Conservation (phyloP, 2,329 filamentous ascomycete genomes). For the Fusarium brachygibbosum region DNA sequence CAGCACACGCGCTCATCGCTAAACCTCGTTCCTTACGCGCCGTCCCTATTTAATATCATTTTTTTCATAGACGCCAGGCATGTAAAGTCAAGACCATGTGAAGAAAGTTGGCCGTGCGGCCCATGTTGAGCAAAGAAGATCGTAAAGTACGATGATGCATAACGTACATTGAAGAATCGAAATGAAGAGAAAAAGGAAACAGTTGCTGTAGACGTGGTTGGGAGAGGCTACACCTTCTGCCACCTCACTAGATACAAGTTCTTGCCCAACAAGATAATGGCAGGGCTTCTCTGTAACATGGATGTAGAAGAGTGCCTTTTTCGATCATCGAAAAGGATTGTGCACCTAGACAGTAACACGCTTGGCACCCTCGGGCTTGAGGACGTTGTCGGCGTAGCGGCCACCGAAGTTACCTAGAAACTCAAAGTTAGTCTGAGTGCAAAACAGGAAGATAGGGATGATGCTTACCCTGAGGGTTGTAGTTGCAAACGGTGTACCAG, state of each 20-base stretch:
- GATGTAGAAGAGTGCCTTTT: conserved; percentile 27
- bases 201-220: conserved; percentile 36
- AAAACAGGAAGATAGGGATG: not conserved
- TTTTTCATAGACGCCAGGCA: conserved; percentile 48
- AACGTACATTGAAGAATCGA: conserved; percentile 56
- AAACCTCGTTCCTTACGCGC: conserved; percentile 41
- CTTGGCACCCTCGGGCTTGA: conserved; percentile 53
- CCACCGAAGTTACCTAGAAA: conserved; percentile 66
- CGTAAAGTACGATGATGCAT: conserved; percentile 52
- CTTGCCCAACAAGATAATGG: conserved; percentile 33
- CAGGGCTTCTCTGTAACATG: conserved; percentile 16
- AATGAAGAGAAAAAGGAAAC: conserved; percentile 46
- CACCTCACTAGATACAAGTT: conserved; percentile 32
- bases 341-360: conserved; percentile 46
- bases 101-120: conserved; percentile 43
- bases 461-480: conserved; percentile 76
- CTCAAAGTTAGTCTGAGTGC: not conserved
- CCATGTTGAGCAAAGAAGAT: conserved; percentile 50
- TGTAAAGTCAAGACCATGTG: conserved; percentile 40
- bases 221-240: conserved; percentile 26
- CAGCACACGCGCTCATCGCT: conserved; percentile 31
- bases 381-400: conserved; percentile 64
- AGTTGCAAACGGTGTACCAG: conserved; percentile 93
- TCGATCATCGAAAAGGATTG: conserved; percentile 23
- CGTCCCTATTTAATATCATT: conserved; percentile 43